Percentiles rank a stretch among this genome's conserved stretches.
Evolutionary conservation across 345 rosid genomes (phyloP).

Genomic region (Eucalyptus sp.): DNA sequence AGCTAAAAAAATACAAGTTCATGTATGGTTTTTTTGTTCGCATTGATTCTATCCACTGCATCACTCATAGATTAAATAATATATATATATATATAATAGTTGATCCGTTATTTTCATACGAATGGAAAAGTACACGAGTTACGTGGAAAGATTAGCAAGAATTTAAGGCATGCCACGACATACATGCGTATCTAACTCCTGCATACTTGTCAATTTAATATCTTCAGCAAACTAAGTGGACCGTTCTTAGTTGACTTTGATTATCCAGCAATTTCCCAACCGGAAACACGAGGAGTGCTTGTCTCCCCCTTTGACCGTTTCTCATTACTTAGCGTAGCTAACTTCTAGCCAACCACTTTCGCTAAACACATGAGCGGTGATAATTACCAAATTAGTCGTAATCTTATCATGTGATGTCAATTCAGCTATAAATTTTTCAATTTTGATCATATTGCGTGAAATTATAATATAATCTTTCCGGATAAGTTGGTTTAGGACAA

Average conservation of each 20-base stretch:
- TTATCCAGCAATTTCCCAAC: not conserved
- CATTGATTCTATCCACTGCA: not conserved
- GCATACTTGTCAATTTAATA: not conserved
- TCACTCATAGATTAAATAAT: not conserved
- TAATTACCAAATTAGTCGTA: not conserved
- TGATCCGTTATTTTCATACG: not conserved
- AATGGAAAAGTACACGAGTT: not conserved
- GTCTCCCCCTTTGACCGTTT: not conserved
- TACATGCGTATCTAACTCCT: not conserved
- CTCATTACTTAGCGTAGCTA: not conserved
- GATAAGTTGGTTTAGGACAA: not conserved
- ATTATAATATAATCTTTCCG: accelerated
- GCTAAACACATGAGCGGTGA: not conserved
- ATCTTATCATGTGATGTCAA: not conserved
- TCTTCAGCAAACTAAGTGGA: not conserved
- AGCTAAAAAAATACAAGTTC: not conserved
- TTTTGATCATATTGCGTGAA: not conserved
- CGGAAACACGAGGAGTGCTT: not conserved
- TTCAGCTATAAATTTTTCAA: accelerated
- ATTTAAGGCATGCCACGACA: not conserved
- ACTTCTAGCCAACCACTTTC: not conserved
- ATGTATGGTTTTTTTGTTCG: not conserved
- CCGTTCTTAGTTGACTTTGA: not conserved
- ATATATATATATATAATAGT: not conserved
- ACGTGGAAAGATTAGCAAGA: not conserved